These are phyloP conservation scores for Drechslerella dactyloides DNA, from an alignment of 2,329 filamentous ascomycete genomes.

Conservation along the genomic window DNA sequence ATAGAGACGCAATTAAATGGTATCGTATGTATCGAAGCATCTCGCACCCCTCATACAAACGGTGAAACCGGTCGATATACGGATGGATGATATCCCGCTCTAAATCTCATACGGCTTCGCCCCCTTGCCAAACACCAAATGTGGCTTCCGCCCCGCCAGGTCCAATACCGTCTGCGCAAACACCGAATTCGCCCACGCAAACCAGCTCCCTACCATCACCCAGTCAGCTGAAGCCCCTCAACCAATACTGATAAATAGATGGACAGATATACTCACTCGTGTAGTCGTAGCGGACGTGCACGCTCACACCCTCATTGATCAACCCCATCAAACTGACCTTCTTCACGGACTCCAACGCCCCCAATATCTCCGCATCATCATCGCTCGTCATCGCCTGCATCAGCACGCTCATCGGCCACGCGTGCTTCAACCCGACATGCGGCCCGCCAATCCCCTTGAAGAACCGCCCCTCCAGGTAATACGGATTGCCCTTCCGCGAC, in stretches of 20 bases:
- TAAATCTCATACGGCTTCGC: conserved; percentile 65
- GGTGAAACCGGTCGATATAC: too few species aligned
- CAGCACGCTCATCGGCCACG: conserved; percentile 95
- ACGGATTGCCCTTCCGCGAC: conserved; percentile 79
- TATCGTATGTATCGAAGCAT: conserved; percentile 37
- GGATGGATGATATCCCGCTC: not conserved
- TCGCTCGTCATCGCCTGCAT: conserved; percentile 89
- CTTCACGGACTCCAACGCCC: conserved; percentile 75
- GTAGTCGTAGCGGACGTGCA: conserved; percentile 72
- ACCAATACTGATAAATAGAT: not conserved
- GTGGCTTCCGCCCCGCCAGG: conserved; percentile 83
- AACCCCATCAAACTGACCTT: conserved; percentile 77
- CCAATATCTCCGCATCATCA: conserved; percentile 79
- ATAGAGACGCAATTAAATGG: conserved; percentile 20
- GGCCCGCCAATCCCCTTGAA: conserved; percentile 87
- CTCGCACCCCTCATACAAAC: not conserved
- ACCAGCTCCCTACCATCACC: conserved; percentile 73
- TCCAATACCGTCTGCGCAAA: conserved; percentile 92
- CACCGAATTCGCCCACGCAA: conserved; percentile 96
- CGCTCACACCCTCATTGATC: conserved; percentile 90
- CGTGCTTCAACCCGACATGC: conserved; percentile 81
- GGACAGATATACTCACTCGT: conserved; percentile 66
- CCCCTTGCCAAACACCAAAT: conserved; percentile 77
- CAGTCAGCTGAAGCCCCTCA: not conserved
- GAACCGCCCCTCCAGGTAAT: conserved; percentile 76